Evolutionary conservation across 2,329 filamentous ascomycete genomes (phyloP), one percentile per base, ranked within the genome.

Genomic region (Fusarium proliferatum): DNA sequence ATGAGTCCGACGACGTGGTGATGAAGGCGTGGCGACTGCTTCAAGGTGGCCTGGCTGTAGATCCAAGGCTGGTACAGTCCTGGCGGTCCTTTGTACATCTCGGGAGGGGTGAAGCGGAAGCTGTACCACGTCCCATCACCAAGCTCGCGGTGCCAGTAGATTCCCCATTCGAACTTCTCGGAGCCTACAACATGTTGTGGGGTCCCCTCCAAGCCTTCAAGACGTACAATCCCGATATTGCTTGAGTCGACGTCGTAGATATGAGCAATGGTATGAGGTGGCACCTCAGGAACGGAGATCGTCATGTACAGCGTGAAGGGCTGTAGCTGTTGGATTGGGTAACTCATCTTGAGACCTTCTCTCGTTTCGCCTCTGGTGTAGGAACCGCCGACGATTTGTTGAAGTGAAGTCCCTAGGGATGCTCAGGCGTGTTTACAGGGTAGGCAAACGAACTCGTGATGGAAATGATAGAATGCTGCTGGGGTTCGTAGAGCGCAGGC

Each of bases 161-260:
- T 62, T n/a, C 80, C 81, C 81, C 81, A 83, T 71, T 77, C 74
- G 52, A 83, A 82, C 48, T 82, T 78, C 43, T 80, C 78, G 10
- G 67, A 69, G 9, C 64, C 75, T 26, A 68, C 57, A 28, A 74
- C 71, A 38, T 74, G 51, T 10, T 76, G 51, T n/a, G 71, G 72
- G 26, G 43, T 60, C 16, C 69, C 70, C 30, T 79, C 74, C 46
- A 79, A 70, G 8, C 60, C 65, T n/a, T 57, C 67, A 10, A 69
- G 57, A 28, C 67, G 64, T 11, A 58, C 23, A 42, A 63, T 33
- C 36, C 66, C 41, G 10, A 69, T 33, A 23, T 49, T 62, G 10
- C 57, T 70, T 16, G 53, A 68, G 38, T 70, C 72, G 17, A 39
- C 41, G 30, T 73, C 71, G 59, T 73, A 75, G 53, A 46, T 45